phyloP scores from a whole-genome alignment of 2,329 filamentous ascomycete genomes.

The Exophiala dermatitidis region DNA sequence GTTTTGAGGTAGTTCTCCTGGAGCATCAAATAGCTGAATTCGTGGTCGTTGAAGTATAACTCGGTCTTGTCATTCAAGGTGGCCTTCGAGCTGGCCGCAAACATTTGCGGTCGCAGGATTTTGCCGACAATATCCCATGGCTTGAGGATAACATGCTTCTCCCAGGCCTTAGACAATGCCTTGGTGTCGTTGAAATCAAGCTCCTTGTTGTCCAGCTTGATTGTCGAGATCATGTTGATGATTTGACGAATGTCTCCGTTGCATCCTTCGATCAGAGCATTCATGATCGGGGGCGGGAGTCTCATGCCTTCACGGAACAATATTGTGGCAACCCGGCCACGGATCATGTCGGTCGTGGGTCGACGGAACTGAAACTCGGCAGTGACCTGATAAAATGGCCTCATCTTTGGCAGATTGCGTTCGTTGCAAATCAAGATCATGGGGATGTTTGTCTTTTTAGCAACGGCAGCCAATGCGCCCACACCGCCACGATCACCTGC shows the following conservation, averaged over 20 bases:
- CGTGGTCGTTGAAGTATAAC: conserved; percentile 98
- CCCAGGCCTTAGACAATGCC: conserved; percentile 94
- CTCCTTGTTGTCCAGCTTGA: conserved; percentile 70
- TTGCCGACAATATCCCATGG: conserved; percentile 97
- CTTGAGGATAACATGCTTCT: conserved; percentile 93
- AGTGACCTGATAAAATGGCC: conserved; percentile 82
- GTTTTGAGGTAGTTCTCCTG: conserved; percentile 95
- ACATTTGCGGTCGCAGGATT: conserved; percentile 81
- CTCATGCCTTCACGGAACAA: conserved; percentile 86
- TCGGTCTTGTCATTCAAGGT: conserved; percentile 97
- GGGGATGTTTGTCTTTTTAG: conserved; percentile 89
- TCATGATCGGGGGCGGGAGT: conserved; percentile 72
- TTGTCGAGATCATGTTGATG: conserved; percentile 95
- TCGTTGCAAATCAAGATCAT: conserved; percentile 99
- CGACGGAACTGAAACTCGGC: conserved; percentile 82
- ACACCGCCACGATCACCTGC: conserved; percentile 93
- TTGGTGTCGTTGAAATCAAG: conserved; percentile 76
- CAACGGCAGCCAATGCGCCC: conserved; percentile 84
- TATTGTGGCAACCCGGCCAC: conserved; percentile 89
- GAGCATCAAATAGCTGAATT: conserved; percentile 95
- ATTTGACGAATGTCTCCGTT: conserved; percentile 95
- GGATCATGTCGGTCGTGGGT: conserved; percentile 83
- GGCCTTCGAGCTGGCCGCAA: conserved; percentile 71
- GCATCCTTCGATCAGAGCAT: conserved; percentile 90
- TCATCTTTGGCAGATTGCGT: conserved; percentile 89